Base-by-base conservation (phyloP, 1,139 yeast species). In the Nakaseomyces nivariensis region DNA sequence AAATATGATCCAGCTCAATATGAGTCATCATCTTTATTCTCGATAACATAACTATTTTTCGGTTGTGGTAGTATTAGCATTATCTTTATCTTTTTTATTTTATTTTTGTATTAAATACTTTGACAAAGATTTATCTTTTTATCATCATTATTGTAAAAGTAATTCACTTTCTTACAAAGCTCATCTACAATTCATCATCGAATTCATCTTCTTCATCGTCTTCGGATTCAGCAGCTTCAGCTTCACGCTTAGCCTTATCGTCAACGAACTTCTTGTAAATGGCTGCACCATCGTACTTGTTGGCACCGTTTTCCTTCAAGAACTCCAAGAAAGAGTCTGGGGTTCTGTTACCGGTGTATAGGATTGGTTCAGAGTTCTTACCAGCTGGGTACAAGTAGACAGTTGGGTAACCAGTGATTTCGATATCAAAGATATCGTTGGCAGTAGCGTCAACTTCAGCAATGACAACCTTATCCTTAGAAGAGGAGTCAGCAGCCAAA, bases 341-440 rank as follows among this genome's bases (percentile, higher is more conserved):
- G 50, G 85, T 82, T 77, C 98, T 87, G 50, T 76, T 72, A 55
- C 88, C 86, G 52, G 76, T 72, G 71, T 75, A 90, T 47, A 75
- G 72, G 57, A 89, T 68, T 57, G 97, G 95, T 59, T 78, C 75
- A 53, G 79, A 73, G 61, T 78, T 78, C 67, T 85, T 76, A 61
- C 94, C 95, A 57, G 97, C 98, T 66, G 96, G 96, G 77, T 81
- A 92, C 58, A 92, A 77, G 67, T 86, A 77, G 62, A 92, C 75
- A 52, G 98, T 92, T 70, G 98, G 98, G 78, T 87, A 92, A 54
- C 97, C 97, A 59, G 79, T 75, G 60, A 92, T 83, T 48, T 79
- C 81, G 54, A 85, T 83, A 51, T 81, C 83, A 32, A 49, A 53
- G 55, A 90, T 88, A 67, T 94, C 98, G 68, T 92, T 92, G 60